phyloP scores from a whole-genome alignment of 768 basidiomycete species.

The Pleurotus pulmonarius region DNA sequence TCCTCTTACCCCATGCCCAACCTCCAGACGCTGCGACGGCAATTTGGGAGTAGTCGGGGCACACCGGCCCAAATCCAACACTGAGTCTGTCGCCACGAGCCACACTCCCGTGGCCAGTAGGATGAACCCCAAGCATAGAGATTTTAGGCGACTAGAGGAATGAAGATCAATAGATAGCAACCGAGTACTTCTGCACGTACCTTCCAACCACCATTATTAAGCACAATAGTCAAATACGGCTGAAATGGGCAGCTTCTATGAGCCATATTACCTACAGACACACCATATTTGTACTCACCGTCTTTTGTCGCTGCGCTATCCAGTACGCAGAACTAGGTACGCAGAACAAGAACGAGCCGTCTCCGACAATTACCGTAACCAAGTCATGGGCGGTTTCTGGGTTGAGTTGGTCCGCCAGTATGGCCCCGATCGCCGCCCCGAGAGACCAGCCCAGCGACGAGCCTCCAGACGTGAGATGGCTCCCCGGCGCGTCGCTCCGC shows the following conservation, averaged over 20 bases:
- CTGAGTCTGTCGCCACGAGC: slow-evolving; percentile 46
- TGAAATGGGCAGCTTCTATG: slow-evolving; percentile 16
- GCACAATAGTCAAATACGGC: slow-evolving; percentile 68
- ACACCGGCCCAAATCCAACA: slow-evolving; percentile 60
- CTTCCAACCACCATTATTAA: slow-evolving; percentile 74
- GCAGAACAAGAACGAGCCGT: slow-evolving; percentile 66
- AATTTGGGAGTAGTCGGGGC: slow-evolving; percentile 58
- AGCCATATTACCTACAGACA: neutral
- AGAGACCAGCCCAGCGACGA: slow-evolving; percentile 68
- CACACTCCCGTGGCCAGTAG: slow-evolving; percentile 47
- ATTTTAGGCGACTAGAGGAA: slow-evolving; percentile 47
- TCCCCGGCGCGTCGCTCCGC: slow-evolving; percentile 45
- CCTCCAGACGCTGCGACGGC: slow-evolving; percentile 67
- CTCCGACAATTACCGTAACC: slow-evolving; percentile 58
- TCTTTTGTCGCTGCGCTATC: slow-evolving; percentile 68
- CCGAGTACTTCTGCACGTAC: slow-evolving; percentile 24
- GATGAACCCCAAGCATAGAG: slow-evolving; percentile 66
- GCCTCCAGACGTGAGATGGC: slow-evolving; percentile 54
- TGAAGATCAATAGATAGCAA: neutral
- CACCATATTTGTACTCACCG: slow-evolving; percentile 34
- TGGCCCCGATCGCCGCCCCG: slow-evolving; percentile 59
- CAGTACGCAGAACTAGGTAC: slow-evolving; percentile 66
- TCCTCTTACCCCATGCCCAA: slow-evolving; percentile 55
- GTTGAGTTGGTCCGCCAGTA: slow-evolving; percentile 36
- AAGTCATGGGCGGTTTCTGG: slow-evolving; percentile 40